phyloP scores from a whole-genome alignment of 306 rosid genomes.

The Quercus agrifolia region DNA sequence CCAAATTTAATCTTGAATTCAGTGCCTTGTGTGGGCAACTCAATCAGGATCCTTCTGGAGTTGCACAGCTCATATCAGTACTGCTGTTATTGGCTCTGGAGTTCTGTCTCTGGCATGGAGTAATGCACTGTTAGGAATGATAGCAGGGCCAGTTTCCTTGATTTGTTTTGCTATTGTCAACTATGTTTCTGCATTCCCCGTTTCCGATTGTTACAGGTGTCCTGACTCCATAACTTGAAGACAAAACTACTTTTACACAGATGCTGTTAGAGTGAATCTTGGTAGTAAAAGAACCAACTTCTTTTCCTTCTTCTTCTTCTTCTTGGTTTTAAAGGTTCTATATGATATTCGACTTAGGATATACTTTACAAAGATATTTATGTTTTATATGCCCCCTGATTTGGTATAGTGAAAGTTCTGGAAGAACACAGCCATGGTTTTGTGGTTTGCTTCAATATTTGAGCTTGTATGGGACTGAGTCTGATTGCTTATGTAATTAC shows the following conservation, averaged over 20 bases:
- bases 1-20: slow-evolving; percentile 12
- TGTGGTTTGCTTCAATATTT: slow-evolving; percentile 57
- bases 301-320: neutral
- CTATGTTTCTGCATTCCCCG: slow-evolving; percentile 46
- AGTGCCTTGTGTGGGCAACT: slow-evolving; percentile 4
- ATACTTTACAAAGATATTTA: neutral
- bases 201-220: slow-evolving; percentile 61
- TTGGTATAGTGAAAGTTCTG: slow-evolving; percentile 41
- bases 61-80: slow-evolving; percentile 65
- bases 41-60: slow-evolving; percentile 44
- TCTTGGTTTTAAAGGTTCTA: neutral
- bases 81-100: slow-evolving; percentile 73
- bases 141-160: slow-evolving; percentile 52
- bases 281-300: slow-evolving; percentile 32
- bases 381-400: slow-evolving; percentile 10
- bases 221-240: slow-evolving; percentile 48
- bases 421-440: slow-evolving; percentile 39
- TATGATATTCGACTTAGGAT: slow-evolving; percentile 10
- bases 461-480: slow-evolving; percentile 54
- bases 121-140: slow-evolving; percentile 63
- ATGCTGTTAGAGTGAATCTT: slow-evolving; percentile 53
- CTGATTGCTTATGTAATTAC: slow-evolving; percentile 57
- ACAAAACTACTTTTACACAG: slow-evolving; percentile 49
- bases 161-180: slow-evolving; percentile 51
- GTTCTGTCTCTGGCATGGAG: slow-evolving; percentile 78